Base-by-base conservation (phyloP, 2,329 filamentous ascomycete species). In the Neofusicoccum sp. region DNA sequence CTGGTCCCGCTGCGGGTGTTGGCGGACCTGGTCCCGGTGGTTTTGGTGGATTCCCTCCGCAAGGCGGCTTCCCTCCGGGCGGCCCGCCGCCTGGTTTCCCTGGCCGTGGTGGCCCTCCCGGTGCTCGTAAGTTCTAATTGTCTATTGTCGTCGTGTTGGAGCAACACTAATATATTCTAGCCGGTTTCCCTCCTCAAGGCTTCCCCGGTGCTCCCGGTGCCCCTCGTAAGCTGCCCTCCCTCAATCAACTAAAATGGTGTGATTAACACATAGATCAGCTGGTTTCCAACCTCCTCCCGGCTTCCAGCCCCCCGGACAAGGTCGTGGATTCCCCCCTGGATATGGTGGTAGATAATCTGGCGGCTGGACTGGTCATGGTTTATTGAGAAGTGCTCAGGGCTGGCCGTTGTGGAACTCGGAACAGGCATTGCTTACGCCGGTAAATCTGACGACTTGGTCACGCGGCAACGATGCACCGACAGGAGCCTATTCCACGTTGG, bases 1-100 rank as follows among this genome's bases (percentile, higher is more conserved):
- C 92, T 71, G 93, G 94, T 36, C 94, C 94, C 73, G 92, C 92
- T 78, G 89, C 90, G 73, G 94, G 93, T 74, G 89, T 97, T 73
- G 94, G 92, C 71, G 89, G 88, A 64, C 90, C 87, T 62, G 89
- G 90, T 56, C 89, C 90, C 61, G 81, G 84, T 16, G 83, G 81
- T 49, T 81, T 80, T 41, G 84, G 83, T 66, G 80, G 78, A 31
- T 83, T 83, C 67, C 79, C 80, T 48, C 77, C 72, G n/a, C 80
- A 82, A 64, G 82, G 79, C 67, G 83, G 81, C 34, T 84, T 85
- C 69, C 83, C 85, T 63, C 84, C 70, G 56, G 73, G 73, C 14
- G 72, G 70, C n/a, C 59, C 36, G n/a, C 49, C 49, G 14, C 69
- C 73, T 22, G 70, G 76, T 59, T 68, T 68, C n/a, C 62, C 34